phyloP scores from a whole-genome alignment of 78 protist genomes.

The Emiliania huxleyi region DNA sequence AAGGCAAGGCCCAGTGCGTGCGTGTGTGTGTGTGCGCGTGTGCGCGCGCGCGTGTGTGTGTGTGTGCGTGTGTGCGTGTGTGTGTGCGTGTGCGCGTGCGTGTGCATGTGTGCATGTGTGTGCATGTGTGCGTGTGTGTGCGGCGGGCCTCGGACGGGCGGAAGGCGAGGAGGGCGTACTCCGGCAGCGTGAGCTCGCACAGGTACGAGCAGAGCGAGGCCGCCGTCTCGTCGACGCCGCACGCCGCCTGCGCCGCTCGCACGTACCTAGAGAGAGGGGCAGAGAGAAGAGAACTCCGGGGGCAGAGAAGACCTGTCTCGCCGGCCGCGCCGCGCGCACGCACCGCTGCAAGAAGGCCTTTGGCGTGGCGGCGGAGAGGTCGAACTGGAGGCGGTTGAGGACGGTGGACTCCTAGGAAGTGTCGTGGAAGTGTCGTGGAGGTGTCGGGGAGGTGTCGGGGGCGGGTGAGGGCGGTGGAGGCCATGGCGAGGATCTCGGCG shows the following conservation, averaged over 20 bases:
- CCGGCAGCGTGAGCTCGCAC: constrained; percentile 54
- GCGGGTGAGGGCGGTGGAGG: not conserved
- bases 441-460: constrained; percentile 31
- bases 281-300: no score
- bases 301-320: no score
- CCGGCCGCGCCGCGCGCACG: not conserved
- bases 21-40: no score
- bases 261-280: not conserved
- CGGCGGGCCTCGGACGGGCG: no score
- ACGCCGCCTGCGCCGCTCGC: not conserved
- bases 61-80: no score
- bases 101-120: no score
- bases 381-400: constrained; percentile 34
- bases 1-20: no score
- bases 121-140: no score
- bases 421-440: not conserved
- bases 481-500: constrained; percentile 50
- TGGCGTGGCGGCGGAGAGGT: constrained; percentile 16
- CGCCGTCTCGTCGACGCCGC: no score
- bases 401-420: no score
- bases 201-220: constrained; percentile 32
- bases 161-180: constrained; percentile 42
- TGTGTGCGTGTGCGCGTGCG: no score
- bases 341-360: constrained; percentile 20
- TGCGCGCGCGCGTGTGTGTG: no score